These are phyloP conservation scores for Chytriomyces sp. DNA, from an alignment of 192 early-diverging fungal genomes.

Conservation along the genomic window DNA sequence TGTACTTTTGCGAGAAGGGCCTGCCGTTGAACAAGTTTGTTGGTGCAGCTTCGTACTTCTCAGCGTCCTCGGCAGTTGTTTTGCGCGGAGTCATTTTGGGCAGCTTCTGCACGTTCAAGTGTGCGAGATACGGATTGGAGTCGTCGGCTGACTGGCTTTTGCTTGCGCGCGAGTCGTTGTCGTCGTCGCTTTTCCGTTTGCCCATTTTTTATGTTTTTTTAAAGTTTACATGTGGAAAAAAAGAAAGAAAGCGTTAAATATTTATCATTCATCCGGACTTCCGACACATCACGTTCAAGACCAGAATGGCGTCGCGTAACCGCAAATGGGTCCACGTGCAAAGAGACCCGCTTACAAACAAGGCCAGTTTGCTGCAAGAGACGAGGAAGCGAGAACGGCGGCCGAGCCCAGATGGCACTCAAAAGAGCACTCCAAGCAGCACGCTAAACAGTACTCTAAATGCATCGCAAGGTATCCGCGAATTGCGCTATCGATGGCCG, in stretches of 20 bases:
- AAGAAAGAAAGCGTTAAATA: not conserved
- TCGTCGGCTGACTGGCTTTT: not conserved
- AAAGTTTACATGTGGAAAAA: not conserved
- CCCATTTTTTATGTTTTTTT: constrained; percentile 24
- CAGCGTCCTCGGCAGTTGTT: constrained; percentile 88
- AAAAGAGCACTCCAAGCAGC: too few relatives aligned
- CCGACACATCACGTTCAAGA: too few relatives aligned
- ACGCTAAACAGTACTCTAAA: too few relatives aligned
- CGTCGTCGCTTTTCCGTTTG: constrained; percentile 13
- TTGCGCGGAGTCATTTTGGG: constrained; percentile 64
- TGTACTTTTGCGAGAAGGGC: constrained; percentile 82
- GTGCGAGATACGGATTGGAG: constrained; percentile 51
- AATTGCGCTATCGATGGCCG: too few relatives aligned
- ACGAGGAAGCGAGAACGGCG: too few relatives aligned
- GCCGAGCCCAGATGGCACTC: too few relatives aligned
- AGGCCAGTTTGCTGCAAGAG: too few relatives aligned
- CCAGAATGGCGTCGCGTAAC: not conserved
- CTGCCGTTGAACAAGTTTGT: constrained; percentile 83
- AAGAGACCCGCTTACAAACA: not conserved
- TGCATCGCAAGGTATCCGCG: too few relatives aligned
- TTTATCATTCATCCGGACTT: too few relatives aligned
- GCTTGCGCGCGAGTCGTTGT: not conserved
- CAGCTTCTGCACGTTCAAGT: constrained; percentile 16
- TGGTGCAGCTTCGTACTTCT: constrained; percentile 71
- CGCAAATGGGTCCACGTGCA: not conserved